Evolutionary conservation across 1,284 basidiomycete genomes (phyloP), one percentile per base, ranked within the genome.

Genomic region (Moesziomyces antarcticus): DNA sequence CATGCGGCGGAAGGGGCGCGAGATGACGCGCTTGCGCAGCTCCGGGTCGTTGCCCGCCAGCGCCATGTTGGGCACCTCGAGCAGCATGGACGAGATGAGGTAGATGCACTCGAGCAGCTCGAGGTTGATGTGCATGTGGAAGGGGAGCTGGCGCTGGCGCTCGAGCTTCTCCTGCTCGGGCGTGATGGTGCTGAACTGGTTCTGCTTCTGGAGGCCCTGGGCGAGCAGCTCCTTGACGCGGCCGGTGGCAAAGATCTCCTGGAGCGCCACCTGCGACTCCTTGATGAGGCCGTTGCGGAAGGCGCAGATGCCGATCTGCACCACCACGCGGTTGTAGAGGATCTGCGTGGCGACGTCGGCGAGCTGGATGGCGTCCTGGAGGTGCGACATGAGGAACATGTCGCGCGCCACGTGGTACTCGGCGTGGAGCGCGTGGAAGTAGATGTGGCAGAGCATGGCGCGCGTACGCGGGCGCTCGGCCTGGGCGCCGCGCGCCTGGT

Each of bases 101-200:
- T 98, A 99, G 9, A 94, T 95, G 45, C 94, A 95, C 86, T 99
- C 97, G 68, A 99, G 88, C 27, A 99, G 87, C 85, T 99, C 97
- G 16, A 97, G 93, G 87, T 99, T 99, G 86, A 99, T 96, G 87
- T 99, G 97, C 92, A 99, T 93, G 86, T 99, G 97, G 91, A 99
- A 99, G 35, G 97, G 97, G 24, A 99, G 88, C 81, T 98, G 93
- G 48, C 96, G 89, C 78, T 94, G 92, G 79, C 94, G 93, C 85
- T 99, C 97, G 8, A 94, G 90, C 84, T 94, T 93, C 85, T 99
- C 97, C 86, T 99, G 96, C 85, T 99, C 97, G 8, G 94, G 93
- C 16, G 91, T 90, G 56, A 97, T 87, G 45, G 79, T 81, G 61
- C 82, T 92, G 88, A 92, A 97, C 52, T 93, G 89, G 84, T 95